Evolutionary conservation across 1,284 basidiomycete genomes (phyloP).

Genomic region (Schizophyllum amplum): DNA sequence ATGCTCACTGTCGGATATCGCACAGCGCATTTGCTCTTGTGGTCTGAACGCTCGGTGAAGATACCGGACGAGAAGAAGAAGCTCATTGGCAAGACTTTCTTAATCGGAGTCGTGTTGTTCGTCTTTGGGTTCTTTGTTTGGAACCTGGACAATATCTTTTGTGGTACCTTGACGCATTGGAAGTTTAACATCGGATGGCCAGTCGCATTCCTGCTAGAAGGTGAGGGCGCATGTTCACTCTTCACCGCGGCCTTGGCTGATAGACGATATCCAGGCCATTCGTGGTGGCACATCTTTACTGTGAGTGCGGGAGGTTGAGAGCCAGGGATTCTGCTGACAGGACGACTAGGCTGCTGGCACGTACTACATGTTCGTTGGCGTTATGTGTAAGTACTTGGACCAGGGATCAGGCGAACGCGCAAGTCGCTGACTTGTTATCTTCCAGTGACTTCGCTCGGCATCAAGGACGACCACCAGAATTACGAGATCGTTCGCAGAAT

Average conservation of each 20-base stretch:
- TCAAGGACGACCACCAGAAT: conserved; percentile 48
- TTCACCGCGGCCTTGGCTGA: background rate
- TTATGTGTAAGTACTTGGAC: conserved; percentile 40
- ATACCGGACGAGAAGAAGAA: conserved; percentile 36
- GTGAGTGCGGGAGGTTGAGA: conserved; percentile 21
- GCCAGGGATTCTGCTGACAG: background rate
- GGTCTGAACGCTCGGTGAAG: conserved; percentile 36
- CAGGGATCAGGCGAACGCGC: background rate
- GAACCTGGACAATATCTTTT: conserved; percentile 69
- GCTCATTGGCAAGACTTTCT: conserved; percentile 34
- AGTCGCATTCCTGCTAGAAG: conserved; percentile 55
- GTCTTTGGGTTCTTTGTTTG: conserved; percentile 54
- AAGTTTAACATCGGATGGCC: conserved; percentile 55
- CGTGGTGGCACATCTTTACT: conserved; percentile 70
- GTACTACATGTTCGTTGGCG: conserved; percentile 53
- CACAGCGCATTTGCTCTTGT: conserved; percentile 35
- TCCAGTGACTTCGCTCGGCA: conserved; percentile 38
- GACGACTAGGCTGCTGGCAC: conserved; percentile 41
- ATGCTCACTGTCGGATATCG: conserved; percentile 31
- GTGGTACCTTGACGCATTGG: conserved; percentile 42
- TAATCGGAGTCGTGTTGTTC: conserved; percentile 40
- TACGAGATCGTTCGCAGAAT: conserved; percentile 32
- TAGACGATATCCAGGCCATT: conserved; percentile 38
- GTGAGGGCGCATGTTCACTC: conserved; percentile 19
- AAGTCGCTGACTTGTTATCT: conserved; percentile 3